phyloP scores from a whole-genome alignment of 495 filamentous ascomycete genomes.

The Clohesyomyces aquaticus region DNA sequence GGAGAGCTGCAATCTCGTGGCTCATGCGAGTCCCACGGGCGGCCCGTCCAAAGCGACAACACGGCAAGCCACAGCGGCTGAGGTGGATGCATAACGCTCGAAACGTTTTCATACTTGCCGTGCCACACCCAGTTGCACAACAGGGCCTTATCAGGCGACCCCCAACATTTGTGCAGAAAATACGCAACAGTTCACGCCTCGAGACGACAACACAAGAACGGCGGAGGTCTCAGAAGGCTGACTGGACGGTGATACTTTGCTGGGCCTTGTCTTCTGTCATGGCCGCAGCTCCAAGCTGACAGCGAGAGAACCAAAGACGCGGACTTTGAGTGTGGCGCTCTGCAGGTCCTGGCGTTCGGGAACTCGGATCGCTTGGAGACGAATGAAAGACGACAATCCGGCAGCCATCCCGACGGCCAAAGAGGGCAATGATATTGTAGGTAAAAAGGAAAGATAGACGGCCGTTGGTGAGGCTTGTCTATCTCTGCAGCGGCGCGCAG shows the following conservation, averaged over 20 bases:
- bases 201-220: not conserved
- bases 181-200: constrained; percentile 17
- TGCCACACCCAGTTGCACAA: constrained; percentile 1
- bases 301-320: not conserved
- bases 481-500: not conserved
- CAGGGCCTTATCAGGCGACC: constrained; percentile 7
- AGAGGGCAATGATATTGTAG: not conserved
- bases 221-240: not conserved
- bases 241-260: constrained; percentile 2
- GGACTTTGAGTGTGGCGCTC: constrained; percentile 16
- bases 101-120: constrained; percentile 8
- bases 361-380: constrained; percentile 15
- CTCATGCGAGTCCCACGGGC: not conserved
- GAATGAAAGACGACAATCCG: constrained; percentile 15
- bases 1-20: not conserved
- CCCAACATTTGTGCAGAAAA: not conserved
- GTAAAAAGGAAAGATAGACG: constrained; percentile 14
- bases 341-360: constrained; percentile 30
- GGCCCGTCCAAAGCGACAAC: constrained; percentile 9
- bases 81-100: not conserved
- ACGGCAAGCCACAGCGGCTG: constrained; percentile 18
- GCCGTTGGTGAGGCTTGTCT: not conserved
- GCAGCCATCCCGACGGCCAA: not conserved
- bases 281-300: not conserved
- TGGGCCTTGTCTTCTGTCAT: not conserved